Conservation (phyloP, 73 alveolate species). For the Tetrahymena borealis region DNA sequence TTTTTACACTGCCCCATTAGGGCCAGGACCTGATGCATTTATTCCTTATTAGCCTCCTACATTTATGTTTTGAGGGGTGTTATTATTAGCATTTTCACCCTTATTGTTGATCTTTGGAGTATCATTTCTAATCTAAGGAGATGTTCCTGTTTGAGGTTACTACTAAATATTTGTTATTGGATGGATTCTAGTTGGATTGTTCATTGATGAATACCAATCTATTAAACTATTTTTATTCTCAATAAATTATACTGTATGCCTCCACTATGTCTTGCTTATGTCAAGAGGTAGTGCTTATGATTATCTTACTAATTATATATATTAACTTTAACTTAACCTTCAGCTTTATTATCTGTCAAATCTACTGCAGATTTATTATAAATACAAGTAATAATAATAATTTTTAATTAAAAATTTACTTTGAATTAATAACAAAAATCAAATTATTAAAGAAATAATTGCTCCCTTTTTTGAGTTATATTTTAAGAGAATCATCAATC, state of each 20-base stretch:
- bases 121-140: not conserved
- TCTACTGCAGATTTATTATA: too few relatives aligned
- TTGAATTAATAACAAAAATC: too few relatives aligned
- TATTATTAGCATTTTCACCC: not conserved
- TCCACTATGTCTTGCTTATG: too few relatives aligned
- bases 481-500: too few relatives aligned
- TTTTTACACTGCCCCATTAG: not conserved
- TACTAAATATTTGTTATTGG: not conserved
- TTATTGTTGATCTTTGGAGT: not conserved
- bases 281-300: not conserved
- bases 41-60: not conserved
- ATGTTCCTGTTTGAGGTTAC: not conserved
- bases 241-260: too few relatives aligned
- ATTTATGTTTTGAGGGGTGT: not conserved
- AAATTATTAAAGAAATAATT: too few relatives aligned
- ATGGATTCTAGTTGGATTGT: not conserved
- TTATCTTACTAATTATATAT: not conserved
- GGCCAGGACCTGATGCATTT: not conserved
- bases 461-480: too few relatives aligned
- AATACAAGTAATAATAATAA: too few relatives aligned
- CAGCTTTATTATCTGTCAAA: too few relatives aligned
- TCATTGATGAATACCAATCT: not conserved
- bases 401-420: too few relatives aligned
- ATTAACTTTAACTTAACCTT: too few relatives aligned
- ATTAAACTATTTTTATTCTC: not conserved